These are phyloP conservation scores for Solanum hybrid DNA, from an alignment of 305 asterid species.

Conservation along the genomic window DNA sequence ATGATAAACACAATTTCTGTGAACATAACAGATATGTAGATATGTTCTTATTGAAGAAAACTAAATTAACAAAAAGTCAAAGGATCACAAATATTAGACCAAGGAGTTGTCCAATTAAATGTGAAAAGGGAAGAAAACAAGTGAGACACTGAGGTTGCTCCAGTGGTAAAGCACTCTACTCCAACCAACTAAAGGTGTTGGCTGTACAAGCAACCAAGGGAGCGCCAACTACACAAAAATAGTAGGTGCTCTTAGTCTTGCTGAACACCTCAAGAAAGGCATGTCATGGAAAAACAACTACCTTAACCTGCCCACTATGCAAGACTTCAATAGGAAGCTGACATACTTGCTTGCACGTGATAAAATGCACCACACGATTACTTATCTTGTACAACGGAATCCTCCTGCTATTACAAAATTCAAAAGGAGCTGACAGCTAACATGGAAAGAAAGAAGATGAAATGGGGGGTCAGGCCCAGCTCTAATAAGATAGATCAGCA, in stretches of 20 bases:
- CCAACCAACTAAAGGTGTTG: neutral
- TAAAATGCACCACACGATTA: neutral
- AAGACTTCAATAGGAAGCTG: neutral
- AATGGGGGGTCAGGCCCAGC: neutral
- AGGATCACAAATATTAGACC: neutral
- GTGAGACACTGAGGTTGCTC: neutral
- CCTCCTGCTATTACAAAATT: neutral
- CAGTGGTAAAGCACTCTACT: neutral
- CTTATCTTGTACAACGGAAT: neutral
- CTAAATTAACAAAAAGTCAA: neutral
- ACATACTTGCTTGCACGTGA: neutral
- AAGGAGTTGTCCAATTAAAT: neutral
- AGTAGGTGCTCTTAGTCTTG: neutral
- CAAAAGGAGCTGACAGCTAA: neutral
- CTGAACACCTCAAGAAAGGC: neutral
- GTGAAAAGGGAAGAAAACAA: neutral
- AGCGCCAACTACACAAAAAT: neutral
- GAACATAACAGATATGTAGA: neutral
- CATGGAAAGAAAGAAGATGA: neutral
- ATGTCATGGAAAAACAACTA: neutral
- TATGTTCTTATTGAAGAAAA: neutral
- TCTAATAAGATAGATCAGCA: neutral
- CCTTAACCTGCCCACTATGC: neutral
- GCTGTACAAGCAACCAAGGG: neutral
- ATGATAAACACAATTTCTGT: neutral